Percentiles rank a stretch among this genome's conserved stretches.
phyloP scores from a whole-genome alignment of 306 rosid species.

The Quercus cerris region DNA sequence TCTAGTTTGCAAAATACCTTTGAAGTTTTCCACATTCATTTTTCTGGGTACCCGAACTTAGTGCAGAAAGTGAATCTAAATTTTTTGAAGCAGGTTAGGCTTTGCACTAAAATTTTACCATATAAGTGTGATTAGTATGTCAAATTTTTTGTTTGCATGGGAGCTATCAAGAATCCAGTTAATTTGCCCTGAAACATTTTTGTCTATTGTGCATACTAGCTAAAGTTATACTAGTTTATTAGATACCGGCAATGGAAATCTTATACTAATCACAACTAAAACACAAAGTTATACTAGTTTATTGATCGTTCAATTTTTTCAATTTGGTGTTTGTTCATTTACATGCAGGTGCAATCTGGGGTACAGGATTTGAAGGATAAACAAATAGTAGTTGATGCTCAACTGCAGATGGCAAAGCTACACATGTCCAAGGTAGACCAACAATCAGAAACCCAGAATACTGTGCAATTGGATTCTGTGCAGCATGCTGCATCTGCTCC shows the following conservation, averaged over 20 bases:
- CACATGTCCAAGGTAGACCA: slow-evolving; percentile 51
- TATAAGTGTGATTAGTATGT: background rate
- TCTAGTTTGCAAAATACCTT: background rate
- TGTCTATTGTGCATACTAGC: background rate
- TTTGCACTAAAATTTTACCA: background rate
- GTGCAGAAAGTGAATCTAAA: background rate
- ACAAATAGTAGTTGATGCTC: slow-evolving; percentile 62
- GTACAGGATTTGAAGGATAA: slow-evolving; percentile 68
- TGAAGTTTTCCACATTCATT: background rate
- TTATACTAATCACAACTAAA: too few relatives aligned
- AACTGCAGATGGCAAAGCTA: slow-evolving; percentile 57
- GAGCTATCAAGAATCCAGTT: background rate
- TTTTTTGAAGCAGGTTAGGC: background rate
- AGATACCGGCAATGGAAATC: too few relatives aligned
- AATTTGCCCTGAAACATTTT: background rate
- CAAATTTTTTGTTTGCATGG: background rate
- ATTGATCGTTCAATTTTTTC: background rate
- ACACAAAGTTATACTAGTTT: slow-evolving; percentile 5
- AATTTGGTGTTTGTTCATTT: slow-evolving; percentile 18
- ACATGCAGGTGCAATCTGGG: slow-evolving; percentile 74
- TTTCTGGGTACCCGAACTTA: background rate
- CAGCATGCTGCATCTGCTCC: slow-evolving; percentile 58
- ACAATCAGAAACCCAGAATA: slow-evolving; percentile 37
- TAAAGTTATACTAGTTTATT: slow-evolving; percentile 8
- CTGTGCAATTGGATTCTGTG: slow-evolving; percentile 32